phyloP scores from a whole-genome alignment of 2,329 filamentous ascomycete species.

The Beauveria rudraprayagi region DNA sequence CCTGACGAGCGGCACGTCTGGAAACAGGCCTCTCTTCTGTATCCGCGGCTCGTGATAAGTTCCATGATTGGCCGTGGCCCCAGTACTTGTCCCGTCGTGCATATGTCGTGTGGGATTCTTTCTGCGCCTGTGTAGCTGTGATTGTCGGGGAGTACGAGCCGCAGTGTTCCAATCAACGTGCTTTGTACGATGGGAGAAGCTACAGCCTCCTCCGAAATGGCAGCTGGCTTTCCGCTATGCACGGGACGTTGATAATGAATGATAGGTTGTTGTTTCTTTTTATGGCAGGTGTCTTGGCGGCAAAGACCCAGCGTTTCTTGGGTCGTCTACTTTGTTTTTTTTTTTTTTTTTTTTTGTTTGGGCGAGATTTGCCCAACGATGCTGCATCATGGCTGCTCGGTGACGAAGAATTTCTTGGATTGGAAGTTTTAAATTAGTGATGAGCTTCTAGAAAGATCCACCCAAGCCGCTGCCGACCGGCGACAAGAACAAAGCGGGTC shows the following conservation, averaged over 20 bases:
- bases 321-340: no score
- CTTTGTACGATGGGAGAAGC: not conserved
- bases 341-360: no score
- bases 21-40: not conserved
- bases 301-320: not conserved
- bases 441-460: constrained; percentile 6
- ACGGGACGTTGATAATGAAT: not conserved
- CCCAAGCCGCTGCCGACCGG: not conserved
- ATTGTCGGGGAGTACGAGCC: not conserved
- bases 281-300: not conserved
- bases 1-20: not conserved
- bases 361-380: no score
- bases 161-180: not conserved
- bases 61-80: not conserved
- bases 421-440: no score
- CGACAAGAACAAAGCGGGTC: not conserved
- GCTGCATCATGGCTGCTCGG: no score
- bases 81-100: no score
- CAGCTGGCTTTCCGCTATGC: not conserved
- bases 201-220: not conserved
- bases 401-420: no score
- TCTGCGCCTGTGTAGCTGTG: not conserved
- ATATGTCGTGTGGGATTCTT: no score
- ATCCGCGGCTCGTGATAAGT: not conserved
- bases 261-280: not conserved